phyloP scores from a whole-genome alignment of 2,329 filamentous ascomycete genomes.

The Chaetomiaceae sp. region DNA sequence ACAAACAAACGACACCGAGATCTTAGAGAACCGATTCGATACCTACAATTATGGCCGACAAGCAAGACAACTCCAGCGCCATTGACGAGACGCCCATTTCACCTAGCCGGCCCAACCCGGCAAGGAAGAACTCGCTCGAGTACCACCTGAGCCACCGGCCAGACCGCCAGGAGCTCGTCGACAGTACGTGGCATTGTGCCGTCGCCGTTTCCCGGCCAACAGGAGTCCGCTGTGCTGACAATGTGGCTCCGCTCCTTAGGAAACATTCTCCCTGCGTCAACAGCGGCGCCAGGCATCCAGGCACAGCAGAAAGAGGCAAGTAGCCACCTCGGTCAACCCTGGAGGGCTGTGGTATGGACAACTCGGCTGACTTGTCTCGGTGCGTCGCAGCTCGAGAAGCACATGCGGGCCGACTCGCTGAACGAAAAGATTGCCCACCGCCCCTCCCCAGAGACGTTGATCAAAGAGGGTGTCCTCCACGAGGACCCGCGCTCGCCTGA shows the following conservation, averaged over 20 bases:
- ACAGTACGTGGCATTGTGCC: slow-evolving; percentile 52
- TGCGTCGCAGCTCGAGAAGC: slow-evolving; percentile 60
- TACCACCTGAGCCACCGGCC: slow-evolving; percentile 69
- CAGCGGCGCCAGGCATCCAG: slow-evolving; percentile 71
- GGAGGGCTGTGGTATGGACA: neutral
- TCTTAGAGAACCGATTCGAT: neutral
- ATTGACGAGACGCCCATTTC: slow-evolving; percentile 58
- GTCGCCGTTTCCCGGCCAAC: neutral
- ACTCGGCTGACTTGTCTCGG: neutral
- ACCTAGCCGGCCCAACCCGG: slow-evolving; percentile 44
- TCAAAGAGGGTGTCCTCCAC: slow-evolving; percentile 75
- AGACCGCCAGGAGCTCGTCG: slow-evolving; percentile 70
- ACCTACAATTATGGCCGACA: slow-evolving; percentile 18
- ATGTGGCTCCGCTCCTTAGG: slow-evolving; percentile 42
- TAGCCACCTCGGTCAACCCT: neutral
- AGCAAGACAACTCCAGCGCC: slow-evolving; percentile 12
- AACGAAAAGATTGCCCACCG: slow-evolving; percentile 82
- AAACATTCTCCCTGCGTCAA: slow-evolving; percentile 81
- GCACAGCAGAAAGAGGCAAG: slow-evolving; percentile 71
- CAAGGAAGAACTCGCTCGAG: slow-evolving; percentile 66
- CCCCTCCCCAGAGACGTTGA: slow-evolving; percentile 69
- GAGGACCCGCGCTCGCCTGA: slow-evolving; percentile 59
- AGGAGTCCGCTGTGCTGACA: neutral
- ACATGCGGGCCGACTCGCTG: slow-evolving; percentile 81
- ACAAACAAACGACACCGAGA: neutral